Conservation (phyloP, 1,284 basidiomycete genomes). For the Nidula niveotomentosa region DNA sequence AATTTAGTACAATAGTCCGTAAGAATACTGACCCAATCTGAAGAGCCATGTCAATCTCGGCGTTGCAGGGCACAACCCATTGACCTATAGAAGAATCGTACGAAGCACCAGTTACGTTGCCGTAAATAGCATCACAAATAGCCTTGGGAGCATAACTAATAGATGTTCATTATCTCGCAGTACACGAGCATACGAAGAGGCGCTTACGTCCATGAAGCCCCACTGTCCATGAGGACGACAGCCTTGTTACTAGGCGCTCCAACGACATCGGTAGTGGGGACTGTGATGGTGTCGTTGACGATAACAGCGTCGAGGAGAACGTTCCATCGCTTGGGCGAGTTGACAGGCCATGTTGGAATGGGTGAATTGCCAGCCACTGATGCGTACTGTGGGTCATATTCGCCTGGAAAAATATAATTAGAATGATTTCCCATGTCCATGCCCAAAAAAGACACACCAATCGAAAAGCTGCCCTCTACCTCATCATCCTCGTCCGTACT, state of each 20-base stretch:
- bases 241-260: constrained; percentile 65
- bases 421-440: constrained; percentile 1
- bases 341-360: constrained; percentile 71
- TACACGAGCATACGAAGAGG: neutral
- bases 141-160: constrained; percentile 62
- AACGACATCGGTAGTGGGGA: constrained; percentile 53
- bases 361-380: constrained; percentile 50
- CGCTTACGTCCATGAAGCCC: constrained; percentile 75
- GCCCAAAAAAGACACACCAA: constrained; percentile 43
- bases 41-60: constrained; percentile 73
- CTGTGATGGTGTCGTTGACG: constrained; percentile 46
- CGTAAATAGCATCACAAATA: constrained; percentile 67
- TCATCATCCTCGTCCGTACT: constrained; percentile 47
- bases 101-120: constrained; percentile 54
- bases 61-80: constrained; percentile 70
- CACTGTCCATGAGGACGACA: constrained; percentile 73
- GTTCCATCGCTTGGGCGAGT: constrained; percentile 67
- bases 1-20: constrained; percentile 4
- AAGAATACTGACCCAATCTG: constrained; percentile 60
- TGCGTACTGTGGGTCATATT: constrained; percentile 61
- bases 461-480: constrained; percentile 65
- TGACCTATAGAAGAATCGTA: constrained; percentile 49
- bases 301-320: constrained; percentile 71
- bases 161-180: neutral
- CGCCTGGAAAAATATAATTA: constrained; percentile 39